A percentile compares a stretch with the other conserved stretches of the same genome.
These are phyloP conservation scores for Nitzschia sp. DNA, from an alignment of 108 stramenopile genomes.

Conservation along the genomic window DNA sequence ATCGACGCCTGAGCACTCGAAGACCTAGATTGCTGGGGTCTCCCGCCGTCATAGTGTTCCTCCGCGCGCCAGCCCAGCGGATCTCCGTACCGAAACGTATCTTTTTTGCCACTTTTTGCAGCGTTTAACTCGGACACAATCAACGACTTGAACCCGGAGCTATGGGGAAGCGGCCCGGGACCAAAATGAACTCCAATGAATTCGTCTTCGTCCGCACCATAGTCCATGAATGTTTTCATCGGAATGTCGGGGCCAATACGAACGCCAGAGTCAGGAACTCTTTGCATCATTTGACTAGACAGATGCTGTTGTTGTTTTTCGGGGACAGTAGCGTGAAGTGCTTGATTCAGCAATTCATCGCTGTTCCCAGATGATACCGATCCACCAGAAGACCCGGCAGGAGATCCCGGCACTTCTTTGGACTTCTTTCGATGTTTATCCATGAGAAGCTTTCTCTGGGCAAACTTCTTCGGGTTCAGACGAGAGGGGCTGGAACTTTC, in stretches of 20 bases:
- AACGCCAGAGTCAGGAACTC: neutral
- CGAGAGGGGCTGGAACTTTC: neutral
- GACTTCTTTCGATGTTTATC: constrained; percentile 1
- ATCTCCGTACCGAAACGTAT: neutral
- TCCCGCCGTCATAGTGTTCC: neutral
- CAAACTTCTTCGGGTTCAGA: neutral
- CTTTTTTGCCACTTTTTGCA: neutral
- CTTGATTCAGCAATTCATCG: neutral
- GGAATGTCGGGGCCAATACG: neutral
- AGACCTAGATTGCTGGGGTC: neutral
- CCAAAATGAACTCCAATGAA: neutral
- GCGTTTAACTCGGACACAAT: constrained; percentile 13
- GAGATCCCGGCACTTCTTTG: neutral
- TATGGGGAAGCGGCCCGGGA: no score
- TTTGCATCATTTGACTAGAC: neutral
- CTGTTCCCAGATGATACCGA: neutral
- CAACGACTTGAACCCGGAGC: constrained; percentile 7
- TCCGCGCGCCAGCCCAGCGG: neutral
- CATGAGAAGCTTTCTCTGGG: constrained; percentile 5
- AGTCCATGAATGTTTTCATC: neutral
- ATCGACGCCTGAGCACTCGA: constrained; percentile 8
- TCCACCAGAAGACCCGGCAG: no score
- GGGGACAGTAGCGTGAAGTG: neutral
- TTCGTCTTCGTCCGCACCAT: constrained; percentile 12
- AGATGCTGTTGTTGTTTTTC: neutral